Evolutionary conservation across 2,329 filamentous ascomycete genomes (phyloP), one percentile per base, ranked within the genome.

Genomic region (Arthrobotrys sphaeroides): DNA sequence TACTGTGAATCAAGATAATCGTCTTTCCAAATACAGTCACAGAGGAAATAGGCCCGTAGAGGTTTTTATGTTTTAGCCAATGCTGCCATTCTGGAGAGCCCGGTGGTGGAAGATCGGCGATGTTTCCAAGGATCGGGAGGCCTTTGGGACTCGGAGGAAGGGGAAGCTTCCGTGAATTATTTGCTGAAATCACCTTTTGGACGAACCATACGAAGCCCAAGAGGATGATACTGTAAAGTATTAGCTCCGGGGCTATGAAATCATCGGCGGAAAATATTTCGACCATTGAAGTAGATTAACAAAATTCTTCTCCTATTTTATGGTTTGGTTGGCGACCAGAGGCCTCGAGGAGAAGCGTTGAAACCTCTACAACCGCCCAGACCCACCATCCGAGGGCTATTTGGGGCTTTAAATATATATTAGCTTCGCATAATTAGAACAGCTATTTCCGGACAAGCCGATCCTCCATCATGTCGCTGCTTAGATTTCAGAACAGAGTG

Each of bases 1-100:
- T 82, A 5, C 80, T 81, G 28, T 82, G 82, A 18, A 84, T 80
- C 28, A 84, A 77, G 55, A 83, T 79, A 51, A 83, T 80, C 16
- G 80, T 80, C 7, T 80, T 78, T 12, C 83, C 84, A 4, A 83
- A 83, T 60, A 86, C 82, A 42, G 82, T 82, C 31, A 86, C 79
- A 7, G 82, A 82, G 76, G 83, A 85, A 31, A 87, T 82, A 3
- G 83, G 80, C 1, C 85, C 81, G 62, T 82, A 81, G 61, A 80
- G 70, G 13, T 82, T 77, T 22, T 80, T 78, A 81, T 82, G 83
- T 26, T 81, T 78, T 12, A 81, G 78, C 79, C 84, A 84, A 61
- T 83, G 82, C 13, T 84, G 75, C 84, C 84, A 85, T 22, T 80
- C 82, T 77, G 84, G 80, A 20, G 77, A 72, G 4, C 20, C 42